Evolutionary conservation across 495 filamentous ascomycete species (phyloP).

Genomic region (Aspergillus nanangensis): DNA sequence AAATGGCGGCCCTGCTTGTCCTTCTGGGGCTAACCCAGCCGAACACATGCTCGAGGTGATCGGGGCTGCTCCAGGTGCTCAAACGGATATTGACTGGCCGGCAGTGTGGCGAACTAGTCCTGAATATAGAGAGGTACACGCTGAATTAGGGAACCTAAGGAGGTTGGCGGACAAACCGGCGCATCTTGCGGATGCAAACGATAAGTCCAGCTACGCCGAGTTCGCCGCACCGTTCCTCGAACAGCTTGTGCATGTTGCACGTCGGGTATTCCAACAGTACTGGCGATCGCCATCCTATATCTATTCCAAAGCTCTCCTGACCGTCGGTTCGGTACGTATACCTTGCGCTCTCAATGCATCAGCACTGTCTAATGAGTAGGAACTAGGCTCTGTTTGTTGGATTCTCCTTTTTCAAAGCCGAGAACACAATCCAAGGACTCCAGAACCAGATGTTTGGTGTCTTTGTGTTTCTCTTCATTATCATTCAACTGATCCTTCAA

Average conservation of each 20-base stretch:
- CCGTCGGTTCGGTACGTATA: constrained; percentile 19
- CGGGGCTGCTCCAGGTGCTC: constrained; percentile 67
- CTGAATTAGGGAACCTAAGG: constrained; percentile 59
- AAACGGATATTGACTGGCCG: constrained; percentile 67
- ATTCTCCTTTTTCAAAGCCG: constrained; percentile 72
- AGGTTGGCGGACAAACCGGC: constrained; percentile 33
- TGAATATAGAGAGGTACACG: constrained; percentile 58
- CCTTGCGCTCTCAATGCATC: background rate
- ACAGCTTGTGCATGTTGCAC: constrained; percentile 43
- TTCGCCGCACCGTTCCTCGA: constrained; percentile 42
- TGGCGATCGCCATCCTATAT: constrained; percentile 49
- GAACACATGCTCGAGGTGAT: constrained; percentile 88
- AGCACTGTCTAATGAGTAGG: constrained; percentile 1
- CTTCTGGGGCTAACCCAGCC: constrained; percentile 67
- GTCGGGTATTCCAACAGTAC: constrained; percentile 43
- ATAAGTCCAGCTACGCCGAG: constrained; percentile 19
- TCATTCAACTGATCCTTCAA: constrained; percentile 66
- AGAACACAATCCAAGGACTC: constrained; percentile 65
- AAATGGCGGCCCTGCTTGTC: constrained; percentile 59
- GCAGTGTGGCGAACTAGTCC: constrained; percentile 62
- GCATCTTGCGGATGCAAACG: constrained; percentile 2
- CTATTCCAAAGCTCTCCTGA: constrained; percentile 45
- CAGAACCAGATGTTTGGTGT: constrained; percentile 81
- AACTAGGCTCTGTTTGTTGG: constrained; percentile 65
- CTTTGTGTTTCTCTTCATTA: constrained; percentile 72